These are phyloP conservation scores for Collybia sp. DNA, from an alignment of 768 basidiomycete genomes.

Conservation along the genomic window DNA sequence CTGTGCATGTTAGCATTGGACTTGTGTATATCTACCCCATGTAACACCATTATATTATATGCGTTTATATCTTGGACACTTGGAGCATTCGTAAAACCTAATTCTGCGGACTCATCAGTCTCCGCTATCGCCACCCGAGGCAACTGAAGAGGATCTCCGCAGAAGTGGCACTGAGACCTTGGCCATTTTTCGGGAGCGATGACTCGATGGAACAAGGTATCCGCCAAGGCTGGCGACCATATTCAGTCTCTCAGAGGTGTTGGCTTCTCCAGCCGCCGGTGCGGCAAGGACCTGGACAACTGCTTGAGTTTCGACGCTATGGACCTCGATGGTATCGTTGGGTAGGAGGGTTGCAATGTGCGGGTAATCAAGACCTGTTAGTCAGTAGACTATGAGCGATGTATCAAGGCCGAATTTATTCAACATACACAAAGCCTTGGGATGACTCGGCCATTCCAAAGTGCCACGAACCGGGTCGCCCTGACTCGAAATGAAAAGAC, in stretches of 20 bases:
- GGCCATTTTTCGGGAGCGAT: constrained; percentile 42
- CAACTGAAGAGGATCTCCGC: constrained; percentile 6
- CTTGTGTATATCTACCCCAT: constrained; percentile 1
- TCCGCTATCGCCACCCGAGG: too few relatives aligned
- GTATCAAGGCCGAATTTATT: constrained; percentile 1
- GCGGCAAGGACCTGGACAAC: constrained; percentile 67
- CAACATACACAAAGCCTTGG: constrained; percentile 67
- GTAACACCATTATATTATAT: not conserved
- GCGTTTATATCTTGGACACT: not conserved
- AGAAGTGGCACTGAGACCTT: constrained; percentile 30
- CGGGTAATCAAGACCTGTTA: constrained; percentile 76
- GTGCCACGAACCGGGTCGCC: constrained; percentile 92
- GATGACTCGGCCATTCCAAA: constrained; percentile 79
- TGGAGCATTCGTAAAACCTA: too few relatives aligned
- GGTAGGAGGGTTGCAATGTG: constrained; percentile 75
- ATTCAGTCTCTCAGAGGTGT: constrained; percentile 21
- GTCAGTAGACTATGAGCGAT: not conserved
- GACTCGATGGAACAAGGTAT: constrained; percentile 46
- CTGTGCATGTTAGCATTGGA: not conserved
- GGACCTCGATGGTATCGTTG: constrained; percentile 76
- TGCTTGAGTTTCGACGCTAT: constrained; percentile 69
- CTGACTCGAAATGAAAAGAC: constrained; percentile 78
- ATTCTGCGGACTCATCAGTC: too few relatives aligned
- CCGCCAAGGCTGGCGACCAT: constrained; percentile 37
- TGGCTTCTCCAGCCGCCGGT: constrained; percentile 20